Conservation (phyloP, 495 filamentous ascomycete species). For the Penicillium paradoxum region DNA sequence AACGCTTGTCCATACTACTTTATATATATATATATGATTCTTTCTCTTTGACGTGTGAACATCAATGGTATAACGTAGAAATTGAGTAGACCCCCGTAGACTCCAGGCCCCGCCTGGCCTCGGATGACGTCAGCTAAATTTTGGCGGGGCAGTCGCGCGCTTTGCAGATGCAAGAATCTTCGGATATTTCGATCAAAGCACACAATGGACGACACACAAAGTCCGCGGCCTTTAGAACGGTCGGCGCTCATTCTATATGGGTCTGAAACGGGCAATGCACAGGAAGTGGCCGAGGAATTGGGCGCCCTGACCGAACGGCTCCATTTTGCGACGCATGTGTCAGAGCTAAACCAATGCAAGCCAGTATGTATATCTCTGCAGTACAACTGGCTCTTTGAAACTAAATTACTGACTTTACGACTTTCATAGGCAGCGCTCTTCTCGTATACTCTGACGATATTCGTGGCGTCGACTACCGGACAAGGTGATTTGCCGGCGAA, state of each 20-base stretch:
- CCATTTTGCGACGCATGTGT: slow-evolving; percentile 67
- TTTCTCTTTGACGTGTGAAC: too few species aligned
- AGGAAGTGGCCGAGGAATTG: slow-evolving; percentile 83
- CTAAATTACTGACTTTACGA: not conserved
- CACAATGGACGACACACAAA: slow-evolving; percentile 24
- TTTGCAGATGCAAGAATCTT: not conserved
- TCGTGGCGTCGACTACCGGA: slow-evolving; percentile 86
- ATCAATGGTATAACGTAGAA: too few species aligned
- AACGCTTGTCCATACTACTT: too few species aligned
- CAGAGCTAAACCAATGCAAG: slow-evolving; percentile 69
- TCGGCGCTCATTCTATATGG: slow-evolving; percentile 83
- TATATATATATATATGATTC: too few species aligned
- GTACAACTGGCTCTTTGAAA: not conserved
- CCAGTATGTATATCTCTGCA: slow-evolving; percentile 51
- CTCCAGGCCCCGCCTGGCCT: not conserved
- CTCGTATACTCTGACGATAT: slow-evolving; percentile 60
- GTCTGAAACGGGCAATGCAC: slow-evolving; percentile 88
- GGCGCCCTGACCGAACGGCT: slow-evolving; percentile 66
- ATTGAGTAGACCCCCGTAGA: too few species aligned
- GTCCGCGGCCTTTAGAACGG: slow-evolving; percentile 24
- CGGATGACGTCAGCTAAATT: slow-evolving; percentile 26
- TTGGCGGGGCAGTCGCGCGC: slow-evolving; percentile 8
- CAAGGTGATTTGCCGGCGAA: slow-evolving; percentile 90
- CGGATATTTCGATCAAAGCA: not conserved
- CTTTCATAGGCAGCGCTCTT: slow-evolving; percentile 38